Evolutionary conservation across 768 basidiomycete genomes (phyloP).

Genomic region (Hygrophorus russula): DNA sequence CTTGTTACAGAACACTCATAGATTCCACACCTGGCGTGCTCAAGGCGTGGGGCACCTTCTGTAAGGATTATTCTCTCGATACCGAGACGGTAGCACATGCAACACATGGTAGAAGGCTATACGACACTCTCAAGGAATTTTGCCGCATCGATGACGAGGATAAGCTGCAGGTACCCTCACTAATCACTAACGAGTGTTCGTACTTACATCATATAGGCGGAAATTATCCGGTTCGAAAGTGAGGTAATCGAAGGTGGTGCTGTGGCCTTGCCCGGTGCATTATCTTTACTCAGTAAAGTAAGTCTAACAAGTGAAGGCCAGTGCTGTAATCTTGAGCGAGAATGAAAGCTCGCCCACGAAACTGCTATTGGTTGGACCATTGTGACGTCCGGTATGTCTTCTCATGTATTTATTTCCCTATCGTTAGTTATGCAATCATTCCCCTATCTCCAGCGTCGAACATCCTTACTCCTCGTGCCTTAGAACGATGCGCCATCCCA

Average conservation of each 20-base stretch:
- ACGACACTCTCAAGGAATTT: constrained; percentile 63
- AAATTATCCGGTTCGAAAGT: constrained; percentile 69
- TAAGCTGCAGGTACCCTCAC: constrained; percentile 39
- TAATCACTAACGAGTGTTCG: not conserved
- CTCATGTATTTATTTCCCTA: not conserved
- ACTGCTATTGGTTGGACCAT: constrained; percentile 59
- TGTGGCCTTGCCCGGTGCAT: constrained; percentile 55
- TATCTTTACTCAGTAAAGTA: constrained; percentile 46
- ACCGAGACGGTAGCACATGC: constrained; percentile 36
- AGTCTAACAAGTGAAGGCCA: constrained; percentile 4
- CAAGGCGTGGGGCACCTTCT: constrained; percentile 66
- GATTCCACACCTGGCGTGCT: constrained; percentile 82
- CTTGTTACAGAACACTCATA: constrained; percentile 45
- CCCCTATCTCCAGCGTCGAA: constrained; percentile 59
- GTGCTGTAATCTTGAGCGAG: not conserved
- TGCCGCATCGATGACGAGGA: constrained; percentile 51
- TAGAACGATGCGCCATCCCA: constrained; percentile 51
- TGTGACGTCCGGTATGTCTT: constrained; percentile 58
- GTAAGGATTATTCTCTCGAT: constrained; percentile 46
- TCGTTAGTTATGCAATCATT: constrained; percentile 1
- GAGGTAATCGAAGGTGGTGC: constrained; percentile 59
- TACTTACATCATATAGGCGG: constrained; percentile 27
- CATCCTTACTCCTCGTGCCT: constrained; percentile 56
- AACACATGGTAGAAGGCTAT: constrained; percentile 67
- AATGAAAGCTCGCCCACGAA: constrained; percentile 19